Evolutionary conservation across 495 filamentous ascomycete genomes (phyloP), one percentile per base, ranked within the genome.

Genomic region (Physcia stellaris): DNA sequence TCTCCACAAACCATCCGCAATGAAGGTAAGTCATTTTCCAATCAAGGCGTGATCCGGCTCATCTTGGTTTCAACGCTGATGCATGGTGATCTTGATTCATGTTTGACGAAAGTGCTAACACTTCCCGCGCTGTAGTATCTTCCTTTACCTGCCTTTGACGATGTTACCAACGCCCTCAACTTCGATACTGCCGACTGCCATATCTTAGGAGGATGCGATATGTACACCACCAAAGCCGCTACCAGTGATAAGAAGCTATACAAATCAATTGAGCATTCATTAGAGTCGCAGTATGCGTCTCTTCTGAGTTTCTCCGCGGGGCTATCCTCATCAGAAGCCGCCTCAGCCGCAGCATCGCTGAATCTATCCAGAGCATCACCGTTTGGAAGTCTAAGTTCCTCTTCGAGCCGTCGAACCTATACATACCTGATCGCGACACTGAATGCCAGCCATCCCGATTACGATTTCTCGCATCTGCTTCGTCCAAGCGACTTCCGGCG

Each of bases 401-500:
- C 80, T 32, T 82, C 83, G 6, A 86, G 82, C 51, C 83, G 92
- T 10, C 77, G 86, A 33, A 93, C 83, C 0, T 96, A 90, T 59
- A 86, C 90, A 28, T 96, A 96, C 58, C 58, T 96, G 41, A 95
- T 96, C 52, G 90, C 90, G 10, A 95, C 92, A 1, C 68, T 99
- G n/a, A 99, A 99, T 48, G 88, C 88, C 1, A 87, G 81, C 27
- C 87, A 99, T 58, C 80, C 86, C 1, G 92, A 99, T 55, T 99
- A 99, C 57, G 88, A 96, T 58, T 96, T 96, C 61, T 90, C 84
- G 2, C 79, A 94, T 42, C 75, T 86, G 35, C 66, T 95, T 41
- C 77, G 86, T 21, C 86, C 87, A 1, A 69, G 75, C 7, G 90
- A 96, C 53, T 98, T 98, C 58, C 73, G 74, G 32, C 75, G 79